Base-by-base conservation (phyloP, 2,329 filamentous ascomycete genomes). In the Aureobasidium namibiae region DNA sequence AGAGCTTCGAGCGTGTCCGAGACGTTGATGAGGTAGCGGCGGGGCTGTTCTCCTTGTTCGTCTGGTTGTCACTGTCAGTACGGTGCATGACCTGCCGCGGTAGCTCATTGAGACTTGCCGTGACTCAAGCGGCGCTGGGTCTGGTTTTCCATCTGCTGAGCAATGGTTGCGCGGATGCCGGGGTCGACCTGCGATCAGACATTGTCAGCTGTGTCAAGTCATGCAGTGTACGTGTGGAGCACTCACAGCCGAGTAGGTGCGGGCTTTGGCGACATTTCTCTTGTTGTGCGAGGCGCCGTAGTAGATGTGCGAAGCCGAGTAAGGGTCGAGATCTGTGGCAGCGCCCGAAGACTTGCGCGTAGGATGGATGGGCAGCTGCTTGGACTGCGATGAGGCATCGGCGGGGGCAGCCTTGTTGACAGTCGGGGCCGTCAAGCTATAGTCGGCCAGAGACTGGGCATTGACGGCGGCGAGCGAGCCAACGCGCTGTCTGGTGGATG, bases 1-100 rank as follows among this genome's bases (percentile, higher is more conserved):
- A 99, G 80, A 61, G 83, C 86, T 69, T 91, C 82, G 60, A 96
- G 80, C 0, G 92, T 96, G 23, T 84, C 79, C 50, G 95, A 88
- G 67, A 97, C 92, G 66, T 94, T 83, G 71, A 97, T 85, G 38
- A 95, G 81, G 73, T 95, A 96, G 65, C 87, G 87, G 62, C 90
- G 88, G 60, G 88, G 83, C 50, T 83, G 78, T 52, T 83, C 77
- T 34, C 84, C 82, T 49, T 79, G 78, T 72, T 92, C 90, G 77
- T 96, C 92, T 94, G 68, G n/a, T 18, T 16, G 16, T 18, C 44
- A 31, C 44, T 11, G 44, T 46, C 44, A 46, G 44, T n/a, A 18
- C 4, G 10, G 14, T 24, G 4, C 3, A 21, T 23, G 41, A 24
- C 0, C 3, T 7, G 3, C 3, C 11, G 8, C 1, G 1, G 5